Conservation (phyloP, 2,329 filamentous ascomycete genomes). For the Cucurbitaria berberidis region DNA sequence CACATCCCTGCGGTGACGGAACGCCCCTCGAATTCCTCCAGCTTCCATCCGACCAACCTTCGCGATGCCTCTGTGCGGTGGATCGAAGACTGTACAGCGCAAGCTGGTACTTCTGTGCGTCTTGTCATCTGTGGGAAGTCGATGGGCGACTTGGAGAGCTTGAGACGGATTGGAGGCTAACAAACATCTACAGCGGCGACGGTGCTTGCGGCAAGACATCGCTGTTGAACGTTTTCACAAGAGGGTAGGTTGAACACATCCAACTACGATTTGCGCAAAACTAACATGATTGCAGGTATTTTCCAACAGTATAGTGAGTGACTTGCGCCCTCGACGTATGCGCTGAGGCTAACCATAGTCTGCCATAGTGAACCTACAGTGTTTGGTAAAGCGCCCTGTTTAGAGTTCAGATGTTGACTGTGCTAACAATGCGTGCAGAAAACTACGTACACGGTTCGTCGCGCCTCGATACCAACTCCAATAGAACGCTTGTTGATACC, state of each 20-base stretch:
- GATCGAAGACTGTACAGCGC: constrained; percentile 80
- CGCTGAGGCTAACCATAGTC: constrained; percentile 24
- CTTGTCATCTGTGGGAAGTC: constrained; percentile 21
- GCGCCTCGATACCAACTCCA: background rate
- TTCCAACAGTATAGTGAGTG: constrained; percentile 89
- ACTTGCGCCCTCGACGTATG: constrained; percentile 12
- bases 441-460: constrained; percentile 94
- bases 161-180: constrained; percentile 33
- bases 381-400: constrained; percentile 63
- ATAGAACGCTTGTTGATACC: constrained; percentile 13
- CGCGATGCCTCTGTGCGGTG: constrained; percentile 57
- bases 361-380: constrained; percentile 81
- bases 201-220: constrained; percentile 98
- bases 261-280: background rate
- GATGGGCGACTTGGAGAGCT: constrained; percentile 13
- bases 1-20: constrained; percentile 29
- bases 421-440: constrained; percentile 59
- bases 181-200: constrained; percentile 70
- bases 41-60: constrained; percentile 18
- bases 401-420: background rate
- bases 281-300: constrained; percentile 68
- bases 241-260: constrained; percentile 71
- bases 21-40: constrained; percentile 26
- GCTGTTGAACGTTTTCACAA: constrained; percentile 95
- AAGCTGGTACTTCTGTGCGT: constrained; percentile 93